Evolutionary conservation across 176 grass and related monocot genomes (phyloP).

Genomic region (Cocos nucifera): DNA sequence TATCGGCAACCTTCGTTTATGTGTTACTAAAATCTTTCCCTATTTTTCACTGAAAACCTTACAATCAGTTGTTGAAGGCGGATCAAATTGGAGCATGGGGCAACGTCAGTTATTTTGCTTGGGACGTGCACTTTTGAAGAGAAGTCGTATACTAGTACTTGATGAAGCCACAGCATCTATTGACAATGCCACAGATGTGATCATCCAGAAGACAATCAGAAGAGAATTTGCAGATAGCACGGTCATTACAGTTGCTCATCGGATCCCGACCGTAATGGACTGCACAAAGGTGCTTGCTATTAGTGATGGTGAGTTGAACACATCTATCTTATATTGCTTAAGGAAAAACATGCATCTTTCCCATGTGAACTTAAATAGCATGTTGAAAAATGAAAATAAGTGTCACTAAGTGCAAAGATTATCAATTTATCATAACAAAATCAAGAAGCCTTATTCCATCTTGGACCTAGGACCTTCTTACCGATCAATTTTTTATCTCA

Average conservation of each 20-base stretch:
- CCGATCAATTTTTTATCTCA: no score
- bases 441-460: no score
- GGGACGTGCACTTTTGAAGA: conserved; percentile 66
- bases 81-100: conserved; percentile 98
- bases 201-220: conserved; percentile 84
- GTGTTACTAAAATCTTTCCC: background rate
- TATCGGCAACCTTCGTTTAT: background rate
- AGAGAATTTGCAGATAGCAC: conserved; percentile 70
- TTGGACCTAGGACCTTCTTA: no score
- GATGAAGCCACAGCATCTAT: conserved; percentile 87
- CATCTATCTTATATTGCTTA: no score
- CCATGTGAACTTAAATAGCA: no score
- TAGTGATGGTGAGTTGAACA: conserved; percentile 49
- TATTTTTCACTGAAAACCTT: background rate
- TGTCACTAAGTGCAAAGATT: no score
- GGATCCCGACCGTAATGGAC: conserved; percentile 86
- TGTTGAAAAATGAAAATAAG: no score
- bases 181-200: conserved; percentile 77
- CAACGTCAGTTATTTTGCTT: conserved; percentile 92
- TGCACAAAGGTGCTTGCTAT: conserved; percentile 71
- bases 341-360: no score
- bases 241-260: conserved; percentile 79
- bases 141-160: conserved; percentile 60
- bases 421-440: no score
- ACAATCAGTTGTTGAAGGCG: conserved; percentile 62